A percentile compares a stretch with the other conserved stretches of the same genome.
Conservation (phyloP, 495 filamentous ascomycete genomes). For the Friedmanniomyces endolithicus region DNA sequence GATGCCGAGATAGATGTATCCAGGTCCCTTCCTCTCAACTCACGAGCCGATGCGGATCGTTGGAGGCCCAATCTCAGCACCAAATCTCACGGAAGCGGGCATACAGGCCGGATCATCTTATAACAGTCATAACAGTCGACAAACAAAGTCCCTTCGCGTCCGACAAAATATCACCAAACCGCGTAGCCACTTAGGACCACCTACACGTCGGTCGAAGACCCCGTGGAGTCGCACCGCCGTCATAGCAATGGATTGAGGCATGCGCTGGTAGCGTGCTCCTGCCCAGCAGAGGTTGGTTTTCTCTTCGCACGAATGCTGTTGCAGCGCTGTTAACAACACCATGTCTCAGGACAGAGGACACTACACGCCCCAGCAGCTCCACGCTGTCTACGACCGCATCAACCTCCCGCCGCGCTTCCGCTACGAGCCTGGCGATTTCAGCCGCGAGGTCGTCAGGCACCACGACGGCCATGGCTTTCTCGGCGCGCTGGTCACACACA, state of each 20-base stretch:
- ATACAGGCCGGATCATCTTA: background rate
- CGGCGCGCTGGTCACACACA: constrained; percentile 34
- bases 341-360: background rate
- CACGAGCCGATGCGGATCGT: no score
- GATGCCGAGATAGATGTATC: no score
- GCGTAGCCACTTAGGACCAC: background rate
- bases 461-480: constrained; percentile 26
- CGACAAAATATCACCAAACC: background rate
- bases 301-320: background rate
- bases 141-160: background rate
- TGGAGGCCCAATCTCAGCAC: no score
- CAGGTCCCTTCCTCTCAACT: no score
- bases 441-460: constrained; percentile 14
- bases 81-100: background rate
- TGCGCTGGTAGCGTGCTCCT: background rate
- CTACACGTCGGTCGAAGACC: background rate
- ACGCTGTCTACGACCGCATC: constrained; percentile 21
- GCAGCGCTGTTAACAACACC: background rate
- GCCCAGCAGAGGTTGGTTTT: background rate
- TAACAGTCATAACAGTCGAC: background rate
- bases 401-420: constrained; percentile 17
- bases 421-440: constrained; percentile 14
- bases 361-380: constrained; percentile 16
- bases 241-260: background rate
- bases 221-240: background rate